phyloP scores from a whole-genome alignment of 139 green algal species.

The Microglena sp. region DNA sequence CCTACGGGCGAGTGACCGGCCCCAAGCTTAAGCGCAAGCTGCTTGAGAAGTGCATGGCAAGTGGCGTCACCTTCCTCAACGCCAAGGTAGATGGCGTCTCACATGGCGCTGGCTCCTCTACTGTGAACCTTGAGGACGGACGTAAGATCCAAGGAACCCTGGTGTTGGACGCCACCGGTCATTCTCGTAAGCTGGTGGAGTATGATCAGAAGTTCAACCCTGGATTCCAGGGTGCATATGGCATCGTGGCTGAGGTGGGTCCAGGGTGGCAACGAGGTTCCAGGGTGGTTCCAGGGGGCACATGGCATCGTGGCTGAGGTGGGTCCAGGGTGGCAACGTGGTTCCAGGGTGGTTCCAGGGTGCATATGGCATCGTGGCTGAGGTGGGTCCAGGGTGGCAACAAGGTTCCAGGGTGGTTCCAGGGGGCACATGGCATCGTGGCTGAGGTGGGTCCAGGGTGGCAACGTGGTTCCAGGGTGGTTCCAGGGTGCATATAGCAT shows the following conservation, averaged over 20 bases:
- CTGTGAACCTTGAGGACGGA: slow-evolving; percentile 35
- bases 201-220: slow-evolving; percentile 89
- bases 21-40: slow-evolving; percentile 84
- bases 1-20: slow-evolving; percentile 88
- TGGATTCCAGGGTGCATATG: slow-evolving; percentile 91
- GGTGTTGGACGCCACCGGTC: slow-evolving; percentile 89
- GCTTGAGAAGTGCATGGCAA: slow-evolving; percentile 23
- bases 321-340: too few relatives aligned
- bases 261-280: too few relatives aligned
- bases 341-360: too few relatives aligned
- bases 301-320: too few relatives aligned
- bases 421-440: too few relatives aligned
- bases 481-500: too few relatives aligned
- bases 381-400: too few relatives aligned
- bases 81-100: slow-evolving; percentile 51
- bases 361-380: slow-evolving; percentile 90
- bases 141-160: slow-evolving; percentile 38
- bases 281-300: too few relatives aligned
- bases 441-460: too few relatives aligned
- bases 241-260: slow-evolving; percentile 75
- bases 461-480: too few relatives aligned
- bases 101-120: slow-evolving; percentile 45
- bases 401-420: too few relatives aligned
- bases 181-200: slow-evolving; percentile 75
- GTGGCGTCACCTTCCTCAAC: slow-evolving; percentile 27